phyloP scores from a whole-genome alignment of 1,284 basidiomycete species.

The Tylopilus sp. region DNA sequence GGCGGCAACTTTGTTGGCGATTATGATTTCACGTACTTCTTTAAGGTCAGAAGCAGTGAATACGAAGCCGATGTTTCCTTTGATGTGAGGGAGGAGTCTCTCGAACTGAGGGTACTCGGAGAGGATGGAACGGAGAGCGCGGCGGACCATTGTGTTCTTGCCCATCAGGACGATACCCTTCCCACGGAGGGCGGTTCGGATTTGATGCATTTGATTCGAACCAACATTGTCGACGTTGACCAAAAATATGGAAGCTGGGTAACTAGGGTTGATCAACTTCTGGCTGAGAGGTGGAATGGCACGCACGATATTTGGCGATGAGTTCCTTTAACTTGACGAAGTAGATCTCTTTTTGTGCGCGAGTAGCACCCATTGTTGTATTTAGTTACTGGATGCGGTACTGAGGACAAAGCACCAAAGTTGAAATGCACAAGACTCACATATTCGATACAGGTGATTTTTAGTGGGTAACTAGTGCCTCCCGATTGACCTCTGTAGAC shows the following conservation, averaged over 20 bases:
- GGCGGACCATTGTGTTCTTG: constrained; percentile 99
- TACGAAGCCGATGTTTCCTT: constrained; percentile 99
- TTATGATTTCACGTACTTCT: constrained; percentile 88
- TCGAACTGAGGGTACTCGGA: constrained; percentile 92
- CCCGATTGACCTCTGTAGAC: constrained; percentile 77
- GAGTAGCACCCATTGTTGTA: constrained; percentile 84
- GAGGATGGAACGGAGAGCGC: constrained; percentile 90
- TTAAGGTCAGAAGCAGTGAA: constrained; percentile 94
- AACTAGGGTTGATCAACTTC: constrained; percentile 2
- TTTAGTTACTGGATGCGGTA: constrained; percentile 12
- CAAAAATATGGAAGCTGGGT: constrained; percentile 90
- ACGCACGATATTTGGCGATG: constrained; percentile 85
- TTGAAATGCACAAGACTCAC: constrained; percentile 20
- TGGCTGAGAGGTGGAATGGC: background rate
- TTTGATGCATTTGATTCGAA: constrained; percentile 99
- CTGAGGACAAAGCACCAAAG: background rate
- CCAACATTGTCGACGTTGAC: constrained; percentile 99
- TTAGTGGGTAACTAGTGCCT: constrained; percentile 54
- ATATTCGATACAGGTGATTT: constrained; percentile 19
- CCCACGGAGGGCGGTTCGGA: constrained; percentile 94
- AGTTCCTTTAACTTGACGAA: constrained; percentile 94
- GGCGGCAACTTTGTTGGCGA: constrained; percentile 96
- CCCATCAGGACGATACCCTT: constrained; percentile 99
- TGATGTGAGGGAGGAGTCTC: constrained; percentile 92
- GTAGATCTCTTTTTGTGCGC: constrained; percentile 90